A percentile compares a stretch with the other conserved stretches of the same genome.
phyloP scores from a whole-genome alignment of 2,329 filamentous ascomycete species.

The Knufia fluminis region DNA sequence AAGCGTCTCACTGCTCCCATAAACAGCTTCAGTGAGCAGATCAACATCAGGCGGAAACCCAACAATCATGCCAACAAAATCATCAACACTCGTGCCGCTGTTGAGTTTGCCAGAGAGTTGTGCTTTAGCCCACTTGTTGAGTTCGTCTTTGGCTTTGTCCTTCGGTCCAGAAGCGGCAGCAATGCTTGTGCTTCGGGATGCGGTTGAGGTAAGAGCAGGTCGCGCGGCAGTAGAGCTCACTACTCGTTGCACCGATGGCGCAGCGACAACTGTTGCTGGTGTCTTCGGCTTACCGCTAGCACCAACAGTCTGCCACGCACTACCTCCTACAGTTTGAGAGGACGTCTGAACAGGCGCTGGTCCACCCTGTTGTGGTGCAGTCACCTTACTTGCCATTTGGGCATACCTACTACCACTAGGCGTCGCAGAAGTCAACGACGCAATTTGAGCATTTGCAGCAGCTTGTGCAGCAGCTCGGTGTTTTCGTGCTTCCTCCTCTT shows the following conservation, averaged over 20 bases:
- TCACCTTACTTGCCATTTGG: slow-evolving; percentile 76
- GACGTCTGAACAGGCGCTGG: slow-evolving; percentile 22
- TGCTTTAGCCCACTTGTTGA: slow-evolving; percentile 81
- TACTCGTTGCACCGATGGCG: slow-evolving; percentile 41
- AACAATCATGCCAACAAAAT: slow-evolving; percentile 67
- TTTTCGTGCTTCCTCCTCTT: slow-evolving; percentile 88
- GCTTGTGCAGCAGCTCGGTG: slow-evolving; percentile 54
- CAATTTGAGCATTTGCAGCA: slow-evolving; percentile 33
- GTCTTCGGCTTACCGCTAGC: slow-evolving; percentile 84
- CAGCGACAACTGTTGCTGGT: slow-evolving; percentile 47
- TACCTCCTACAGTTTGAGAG: slow-evolving; percentile 34
- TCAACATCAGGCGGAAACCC: slow-evolving; percentile 66
- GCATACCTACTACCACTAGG: slow-evolving; percentile 77
- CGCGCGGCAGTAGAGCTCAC: slow-evolving; percentile 40
- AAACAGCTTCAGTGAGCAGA: slow-evolving; percentile 83
- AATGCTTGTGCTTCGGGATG: slow-evolving; percentile 35
- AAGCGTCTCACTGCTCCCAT: slow-evolving; percentile 76
- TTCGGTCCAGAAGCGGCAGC: slow-evolving; percentile 26
- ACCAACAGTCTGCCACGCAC: slow-evolving; percentile 90
- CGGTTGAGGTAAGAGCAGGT: slow-evolving; percentile 40
- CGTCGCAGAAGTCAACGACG: slow-evolving; percentile 35
- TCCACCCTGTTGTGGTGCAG: slow-evolving; percentile 31
- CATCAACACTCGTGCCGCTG: slow-evolving; percentile 61
- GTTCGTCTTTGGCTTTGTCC: slow-evolving; percentile 72
- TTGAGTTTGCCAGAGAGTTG: slow-evolving; percentile 68